A percentile compares a stretch with the other conserved stretches of the same genome.
Conservation (phyloP, 352 stramenopile species). For the Phytopythium litorale region DNA sequence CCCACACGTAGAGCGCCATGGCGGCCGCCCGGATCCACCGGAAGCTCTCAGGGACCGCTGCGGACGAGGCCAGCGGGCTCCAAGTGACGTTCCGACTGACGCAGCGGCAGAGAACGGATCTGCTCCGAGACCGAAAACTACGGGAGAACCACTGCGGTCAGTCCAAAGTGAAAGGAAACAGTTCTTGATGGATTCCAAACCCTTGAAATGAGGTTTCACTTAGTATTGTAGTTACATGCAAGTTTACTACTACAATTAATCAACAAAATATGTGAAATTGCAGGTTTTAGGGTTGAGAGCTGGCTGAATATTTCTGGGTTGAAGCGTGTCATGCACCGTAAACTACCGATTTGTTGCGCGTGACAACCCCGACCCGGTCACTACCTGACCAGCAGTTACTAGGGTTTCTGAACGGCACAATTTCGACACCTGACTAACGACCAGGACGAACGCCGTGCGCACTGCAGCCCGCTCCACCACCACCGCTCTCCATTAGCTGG, state of each 20-base stretch:
- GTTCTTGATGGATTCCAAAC: too few relatives aligned
- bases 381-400: not conserved
- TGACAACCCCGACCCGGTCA: not conserved
- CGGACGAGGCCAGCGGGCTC: not conserved
- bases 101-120: not conserved
- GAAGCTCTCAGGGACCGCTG: not conserved
- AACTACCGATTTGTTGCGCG: not conserved
- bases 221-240: too few relatives aligned
- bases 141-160: too few relatives aligned
- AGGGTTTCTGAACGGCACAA: too few relatives aligned
- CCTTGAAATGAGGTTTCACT: too few relatives aligned
- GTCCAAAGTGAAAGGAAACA: too few relatives aligned
- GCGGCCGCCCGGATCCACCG: too few relatives aligned
- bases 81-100: not conserved
- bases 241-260: too few relatives aligned
- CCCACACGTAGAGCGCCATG: conserved; percentile 81
- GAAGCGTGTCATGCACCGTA: not conserved
- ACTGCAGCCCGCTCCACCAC: too few relatives aligned
- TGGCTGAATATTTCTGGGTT: not conserved
- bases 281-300: too few relatives aligned
- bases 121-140: not conserved
- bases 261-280: too few relatives aligned
- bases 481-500: too few relatives aligned
- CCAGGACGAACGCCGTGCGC: not conserved
- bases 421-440: not conserved